Evolutionary conservation across 768 basidiomycete genomes (phyloP), one percentile per base, ranked within the genome.

Genomic region (Trichaptum fuscoviolaceum): DNA sequence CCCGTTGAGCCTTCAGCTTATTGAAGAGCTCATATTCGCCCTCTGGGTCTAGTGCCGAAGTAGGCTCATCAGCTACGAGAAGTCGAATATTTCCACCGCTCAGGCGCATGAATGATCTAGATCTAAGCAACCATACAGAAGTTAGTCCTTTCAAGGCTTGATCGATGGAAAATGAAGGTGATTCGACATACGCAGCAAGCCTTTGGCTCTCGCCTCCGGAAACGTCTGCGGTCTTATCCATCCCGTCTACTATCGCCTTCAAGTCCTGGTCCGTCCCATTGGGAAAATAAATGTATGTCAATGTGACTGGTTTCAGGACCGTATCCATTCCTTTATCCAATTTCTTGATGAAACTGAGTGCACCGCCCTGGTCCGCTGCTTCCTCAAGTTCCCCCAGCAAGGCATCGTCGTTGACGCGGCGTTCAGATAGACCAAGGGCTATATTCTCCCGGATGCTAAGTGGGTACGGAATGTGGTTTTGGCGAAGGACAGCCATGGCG

Each of bases 31-130:
- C 74, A 17, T 77, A 79, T 70, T 89, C 88, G 0, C 79, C 82
- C 58, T 82, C 73, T 9, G 88, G 80, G 64, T 88, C 87, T 57
- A 87, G 69, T 1, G 84, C 81, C 0, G 85, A 85, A 57, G 80
- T 86, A 0, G 87, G 85, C 70, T 88, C 87, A 67, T 89, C 87
- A 2, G 84, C 79, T 2, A 84, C 79, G 20, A 87, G 74, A 10
- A 87, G 80, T 30, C 77, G 80, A 25, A 82, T 77, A 2, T 80
- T 68, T 10, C 73, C 75, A n/a, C 76, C 79, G 0, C 75, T 73
- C 23, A 82, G 68, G 0, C 81, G 76, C 79, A 82, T 81, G 66
- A 83, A 84, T 8, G 77, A 77, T 8, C 83, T 81, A 15, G 83
- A 80, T 30, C 84, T 84, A 8, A 67, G 61, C n/a, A 63, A 25